Percentiles rank a stretch among this genome's conserved stretches.
Conservation (phyloP, 2,329 filamentous ascomycete genomes). For the Lasiodiplodia hormozganensis region DNA sequence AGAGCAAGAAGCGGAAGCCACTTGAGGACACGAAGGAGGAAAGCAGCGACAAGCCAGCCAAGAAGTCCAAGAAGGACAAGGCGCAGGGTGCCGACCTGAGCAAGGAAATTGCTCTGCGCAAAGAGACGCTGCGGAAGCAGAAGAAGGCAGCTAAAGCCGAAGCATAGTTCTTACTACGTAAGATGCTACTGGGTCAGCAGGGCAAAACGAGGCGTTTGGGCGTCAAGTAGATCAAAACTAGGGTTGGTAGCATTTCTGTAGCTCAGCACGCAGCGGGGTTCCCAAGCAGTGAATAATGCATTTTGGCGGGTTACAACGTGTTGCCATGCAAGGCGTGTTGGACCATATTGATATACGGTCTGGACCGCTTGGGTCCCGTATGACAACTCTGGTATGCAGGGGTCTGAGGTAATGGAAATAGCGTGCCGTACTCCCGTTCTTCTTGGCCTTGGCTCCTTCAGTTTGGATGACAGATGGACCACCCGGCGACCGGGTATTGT, state of each 20-base stretch:
- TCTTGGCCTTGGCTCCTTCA: constrained; percentile 1
- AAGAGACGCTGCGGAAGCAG: constrained; percentile 57
- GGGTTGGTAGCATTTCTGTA: constrained; percentile 1
- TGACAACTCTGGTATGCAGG: not conserved
- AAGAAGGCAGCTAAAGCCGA: constrained; percentile 51
- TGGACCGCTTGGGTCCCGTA: not conserved
- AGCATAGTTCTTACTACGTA: constrained; percentile 6
- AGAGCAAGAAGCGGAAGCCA: constrained; percentile 30
- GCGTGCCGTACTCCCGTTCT: not conserved
- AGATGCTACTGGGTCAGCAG: constrained; percentile 14
- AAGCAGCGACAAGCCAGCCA: constrained; percentile 36
- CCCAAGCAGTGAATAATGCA: not conserved
- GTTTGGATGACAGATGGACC: constrained; percentile 9
- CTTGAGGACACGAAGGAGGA: constrained; percentile 40
- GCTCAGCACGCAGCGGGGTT: not conserved
- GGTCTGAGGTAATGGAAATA: not conserved
- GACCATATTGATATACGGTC: not conserved
- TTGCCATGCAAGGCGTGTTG: not conserved
- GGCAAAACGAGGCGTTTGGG: constrained; percentile 27
- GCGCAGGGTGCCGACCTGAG: constrained; percentile 30
- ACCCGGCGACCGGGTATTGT: constrained; percentile 1
- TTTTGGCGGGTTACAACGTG: not conserved
- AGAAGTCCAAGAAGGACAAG: constrained; percentile 63
- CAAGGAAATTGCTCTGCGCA: constrained; percentile 44
- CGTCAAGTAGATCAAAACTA: constrained; percentile 24